Base-by-base conservation (phyloP, 2,329 filamentous ascomycete species). In the Fusarium penzigii region DNA sequence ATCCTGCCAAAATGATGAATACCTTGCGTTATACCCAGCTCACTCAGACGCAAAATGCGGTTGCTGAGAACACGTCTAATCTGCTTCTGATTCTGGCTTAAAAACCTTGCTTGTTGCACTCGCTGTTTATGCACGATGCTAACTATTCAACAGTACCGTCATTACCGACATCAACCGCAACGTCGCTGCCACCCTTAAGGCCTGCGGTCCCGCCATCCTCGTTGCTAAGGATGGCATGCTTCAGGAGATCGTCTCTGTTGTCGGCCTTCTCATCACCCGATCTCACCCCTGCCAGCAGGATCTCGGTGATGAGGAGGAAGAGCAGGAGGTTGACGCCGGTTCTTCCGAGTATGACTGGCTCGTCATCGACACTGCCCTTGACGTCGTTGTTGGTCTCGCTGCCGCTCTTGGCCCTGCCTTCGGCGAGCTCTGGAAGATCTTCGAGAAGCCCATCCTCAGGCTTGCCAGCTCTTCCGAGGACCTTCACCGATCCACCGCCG, bases 331-430 rank as follows among this genome's bases (percentile, higher is more conserved):
- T 10, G 84, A 89, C 50, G 78, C 77, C 48, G 93, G 92, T 69
- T 89, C 88, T 29, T 96, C 93, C 3, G 94, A 99, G 76, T 96
- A 96, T 67, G 94, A 97, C 78, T 97, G 94, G 94, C 84, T 97
- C 16, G 88, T 96, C 46, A 88, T 97, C 49, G 94, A 99, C 76
- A 96, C 92, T 10, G 92, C 91, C 36, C 83, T 97, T 49, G 94
- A 97, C 61, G 91, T 96, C 43, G 80, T 97, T 46, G 90, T 91
- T 46, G 91, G 90, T 38, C 83, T 97, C 39, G 87, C 92, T 17
- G 84, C 85, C 43, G 91, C 91, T 32, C 85, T 97, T 13, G 94
- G 94, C 39, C 72, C 82, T 17, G 85, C 86, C 62, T 97, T 97
- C 66, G 81, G 82, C 50, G 88, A 96, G 77, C 79, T 97, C 56